Evolutionary conservation across 1,284 basidiomycete genomes (phyloP), one percentile per base, ranked within the genome.

Genomic region (Gastroboletus turbinatus): DNA sequence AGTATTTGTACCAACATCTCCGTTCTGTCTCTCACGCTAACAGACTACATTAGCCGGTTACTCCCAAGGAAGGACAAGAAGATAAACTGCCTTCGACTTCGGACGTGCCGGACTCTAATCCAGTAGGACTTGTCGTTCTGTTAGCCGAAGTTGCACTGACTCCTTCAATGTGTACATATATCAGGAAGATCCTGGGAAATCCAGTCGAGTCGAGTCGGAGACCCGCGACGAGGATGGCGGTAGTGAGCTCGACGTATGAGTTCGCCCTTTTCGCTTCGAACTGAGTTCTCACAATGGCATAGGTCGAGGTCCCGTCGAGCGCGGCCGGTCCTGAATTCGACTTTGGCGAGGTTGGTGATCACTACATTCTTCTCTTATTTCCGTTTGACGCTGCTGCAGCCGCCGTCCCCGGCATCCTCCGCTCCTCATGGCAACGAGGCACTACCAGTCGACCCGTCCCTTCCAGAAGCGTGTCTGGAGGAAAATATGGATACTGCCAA

Each of bases 41-140:
- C 19, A 4, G n/a, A 8, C 9, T 14, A 19, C 4, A 4, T 13
- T 19, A 45, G 27, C 1, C 8, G 3, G 9, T 7, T 36, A 30
- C 9, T 9, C 13, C 0, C 13, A 2, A 8, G 5, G 9, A 6
- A 10, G 3, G 0, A 8, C 13, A 14, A 1, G 1, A 5, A 36
- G 19, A 46, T 19, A 13, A 36, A 0, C 27, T 9, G 29, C 27
- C 29, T 19, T 33, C 8, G n/a, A 5, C 13, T 7, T 21, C 11
- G 27, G 43, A 5, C 1, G 4, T 2, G 5, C 13, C 5, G 5
- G 42, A 27, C 8, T 27, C 42, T 27, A n/a, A 17, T 11, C 4
- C n/a, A 2, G 44, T 33, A 16, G 0, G 4, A 11, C 7, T n/a
- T 27, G 3, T 7, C 9, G 9, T 11, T 27, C 17, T 7, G 10